Evolutionary conservation across 768 basidiomycete species (phyloP).

Genomic region (Erythrobasidium yunnanense): DNA sequence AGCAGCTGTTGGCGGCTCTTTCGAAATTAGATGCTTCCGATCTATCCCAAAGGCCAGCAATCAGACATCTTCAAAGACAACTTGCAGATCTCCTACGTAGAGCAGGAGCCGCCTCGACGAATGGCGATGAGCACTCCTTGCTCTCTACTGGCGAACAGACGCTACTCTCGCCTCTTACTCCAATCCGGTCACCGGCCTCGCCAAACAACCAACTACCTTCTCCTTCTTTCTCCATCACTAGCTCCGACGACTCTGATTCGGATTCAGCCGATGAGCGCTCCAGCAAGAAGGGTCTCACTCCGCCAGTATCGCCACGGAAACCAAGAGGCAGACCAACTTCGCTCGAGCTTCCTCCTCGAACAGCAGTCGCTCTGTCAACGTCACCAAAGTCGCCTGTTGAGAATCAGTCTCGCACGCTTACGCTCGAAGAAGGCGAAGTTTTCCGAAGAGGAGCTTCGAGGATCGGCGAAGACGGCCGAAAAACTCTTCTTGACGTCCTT

Average conservation of each 20-base stretch:
- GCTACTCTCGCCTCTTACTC: conserved; percentile 1
- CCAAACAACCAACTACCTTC: conserved; percentile 25
- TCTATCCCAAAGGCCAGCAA: no score
- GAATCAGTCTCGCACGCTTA: conserved; percentile 24
- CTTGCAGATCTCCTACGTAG: no score
- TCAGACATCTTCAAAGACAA: no score
- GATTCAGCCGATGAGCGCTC: not conserved
- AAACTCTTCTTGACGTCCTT: conserved; percentile 55
- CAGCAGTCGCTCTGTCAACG: not conserved
- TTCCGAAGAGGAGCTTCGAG: conserved; percentile 80
- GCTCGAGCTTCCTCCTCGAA: conserved; percentile 4
- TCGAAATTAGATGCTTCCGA: no score
- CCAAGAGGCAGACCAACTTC: not conserved
- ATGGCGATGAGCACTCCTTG: no score
- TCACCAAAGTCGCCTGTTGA: conserved; percentile 32
- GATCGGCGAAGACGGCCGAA: conserved; percentile 36
- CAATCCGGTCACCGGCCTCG: conserved; percentile 10
- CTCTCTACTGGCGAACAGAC: no score
- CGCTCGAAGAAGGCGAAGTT: conserved; percentile 78
- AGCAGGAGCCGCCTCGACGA: no score
- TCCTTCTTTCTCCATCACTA: conserved; percentile 44
- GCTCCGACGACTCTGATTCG: conserved; percentile 42
- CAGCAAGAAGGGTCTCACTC: not conserved
- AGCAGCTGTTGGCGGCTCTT: no score
- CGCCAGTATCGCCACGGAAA: not conserved